Conservation (phyloP, 208 protist species). For the Leishmania tropica region DNA sequence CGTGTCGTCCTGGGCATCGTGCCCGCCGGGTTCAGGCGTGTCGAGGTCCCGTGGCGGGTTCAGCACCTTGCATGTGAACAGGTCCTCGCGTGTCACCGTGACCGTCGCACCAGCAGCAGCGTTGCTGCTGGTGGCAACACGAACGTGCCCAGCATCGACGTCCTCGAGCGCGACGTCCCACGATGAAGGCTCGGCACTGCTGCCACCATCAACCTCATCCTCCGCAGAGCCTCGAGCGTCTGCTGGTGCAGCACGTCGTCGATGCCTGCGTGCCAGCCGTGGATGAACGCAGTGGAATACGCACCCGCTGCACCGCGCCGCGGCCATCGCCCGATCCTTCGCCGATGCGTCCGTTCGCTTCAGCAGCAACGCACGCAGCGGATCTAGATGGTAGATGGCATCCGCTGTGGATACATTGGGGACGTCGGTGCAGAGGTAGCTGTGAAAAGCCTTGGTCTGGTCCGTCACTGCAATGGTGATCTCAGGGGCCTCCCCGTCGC, state of each 20-base stretch:
- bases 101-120: neutral
- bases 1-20: neutral
- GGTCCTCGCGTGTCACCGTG: constrained; percentile 3
- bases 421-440: constrained; percentile 15
- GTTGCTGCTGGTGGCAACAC: neutral
- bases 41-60: neutral
- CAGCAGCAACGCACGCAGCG: neutral
- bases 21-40: neutral
- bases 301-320: constrained; percentile 7
- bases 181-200: neutral
- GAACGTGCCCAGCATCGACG: constrained; percentile 13
- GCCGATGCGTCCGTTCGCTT: neutral
- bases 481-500: constrained; percentile 5
- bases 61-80: constrained; percentile 22
- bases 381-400: constrained; percentile 1
- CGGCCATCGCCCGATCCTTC: neutral
- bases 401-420: neutral
- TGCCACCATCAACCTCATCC: neutral
- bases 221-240: neutral
- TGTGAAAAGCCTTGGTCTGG: neutral
- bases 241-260: neutral
- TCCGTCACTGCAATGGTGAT: constrained; percentile 9
- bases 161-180: constrained; percentile 23
- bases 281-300: constrained; percentile 22
- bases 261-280: neutral